Percentiles rank a stretch among this genome's conserved stretches.
Conservation (phyloP, 495 filamentous ascomycete species). For the Staphylotrichum tortipilum region DNA sequence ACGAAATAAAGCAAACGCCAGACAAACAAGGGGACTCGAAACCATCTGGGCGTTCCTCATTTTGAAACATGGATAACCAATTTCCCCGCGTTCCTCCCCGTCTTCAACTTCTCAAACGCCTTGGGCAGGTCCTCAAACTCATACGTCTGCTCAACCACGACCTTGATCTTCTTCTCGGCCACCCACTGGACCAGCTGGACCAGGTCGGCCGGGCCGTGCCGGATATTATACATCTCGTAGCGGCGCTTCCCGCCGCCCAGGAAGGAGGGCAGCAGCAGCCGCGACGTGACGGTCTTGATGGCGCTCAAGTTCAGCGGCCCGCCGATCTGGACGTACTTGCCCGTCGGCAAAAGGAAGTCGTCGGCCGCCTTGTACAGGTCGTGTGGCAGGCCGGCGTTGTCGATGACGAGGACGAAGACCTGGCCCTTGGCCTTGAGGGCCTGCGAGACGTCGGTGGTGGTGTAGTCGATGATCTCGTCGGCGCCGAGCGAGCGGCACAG, state of each 20-base stretch:
- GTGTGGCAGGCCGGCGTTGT: slow-evolving; percentile 48
- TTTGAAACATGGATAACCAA: slow-evolving; percentile 49
- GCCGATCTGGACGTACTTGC: slow-evolving; percentile 52
- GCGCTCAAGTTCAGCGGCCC: slow-evolving; percentile 11
- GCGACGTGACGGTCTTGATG: slow-evolving; percentile 17
- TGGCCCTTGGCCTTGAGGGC: slow-evolving; percentile 40
- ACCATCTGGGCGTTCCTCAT: no score
- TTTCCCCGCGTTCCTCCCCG: slow-evolving; percentile 52
- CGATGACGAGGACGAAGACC: slow-evolving; percentile 50
- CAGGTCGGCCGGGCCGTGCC: slow-evolving; percentile 33
- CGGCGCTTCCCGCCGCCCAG: slow-evolving; percentile 58
- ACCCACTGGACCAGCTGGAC: slow-evolving; percentile 29
- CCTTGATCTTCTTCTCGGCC: slow-evolving; percentile 48
- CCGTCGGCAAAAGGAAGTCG: slow-evolving; percentile 45
- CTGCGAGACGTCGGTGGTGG: slow-evolving; percentile 39
- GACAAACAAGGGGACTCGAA: no score
- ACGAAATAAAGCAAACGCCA: no score
- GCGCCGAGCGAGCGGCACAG: slow-evolving; percentile 53
- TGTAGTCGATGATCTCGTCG: slow-evolving; percentile 64
- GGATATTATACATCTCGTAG: slow-evolving; percentile 36
- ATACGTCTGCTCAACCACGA: slow-evolving; percentile 48
- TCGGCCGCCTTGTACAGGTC: slow-evolving; percentile 49
- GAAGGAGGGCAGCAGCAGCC: slow-evolving; percentile 42
- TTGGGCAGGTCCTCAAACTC: slow-evolving; percentile 47
- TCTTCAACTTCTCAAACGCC: slow-evolving; percentile 51